Percentiles rank a stretch among this genome's conserved stretches.
phyloP scores from a whole-genome alignment of 2,329 filamentous ascomycete species.

The Aspergillus hiratsukae region DNA sequence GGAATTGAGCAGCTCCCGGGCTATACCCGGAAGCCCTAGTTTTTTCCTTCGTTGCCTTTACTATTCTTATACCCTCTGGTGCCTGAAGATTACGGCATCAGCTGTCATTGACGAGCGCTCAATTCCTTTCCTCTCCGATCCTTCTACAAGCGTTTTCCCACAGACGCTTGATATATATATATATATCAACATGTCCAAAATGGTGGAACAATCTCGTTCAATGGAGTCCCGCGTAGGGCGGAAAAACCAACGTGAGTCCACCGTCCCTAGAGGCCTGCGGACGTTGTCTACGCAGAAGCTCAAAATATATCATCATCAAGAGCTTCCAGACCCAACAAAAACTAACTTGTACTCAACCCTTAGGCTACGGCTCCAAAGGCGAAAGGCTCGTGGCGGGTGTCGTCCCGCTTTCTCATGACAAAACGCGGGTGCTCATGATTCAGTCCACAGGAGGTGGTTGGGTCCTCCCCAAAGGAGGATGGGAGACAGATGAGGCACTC shows the following conservation, averaged over 20 bases:
- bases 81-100: background rate
- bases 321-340: constrained; percentile 2
- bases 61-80: background rate
- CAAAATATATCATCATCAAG: background rate
- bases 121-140: background rate
- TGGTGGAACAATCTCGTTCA: constrained; percentile 40
- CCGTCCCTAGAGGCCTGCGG: constrained; percentile 7
- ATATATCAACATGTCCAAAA: constrained; percentile 12
- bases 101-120: background rate
- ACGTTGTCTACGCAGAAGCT: background rate
- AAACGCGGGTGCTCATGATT: constrained; percentile 83
- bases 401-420: constrained; percentile 82
- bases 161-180: constrained; percentile 1
- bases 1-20: background rate
- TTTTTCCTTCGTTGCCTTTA: constrained; percentile 6
- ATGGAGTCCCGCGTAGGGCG: constrained; percentile 47
- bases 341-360: constrained; percentile 16
- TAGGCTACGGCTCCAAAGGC: constrained; percentile 87
- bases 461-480: constrained; percentile 96
- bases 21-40: constrained; percentile 1
- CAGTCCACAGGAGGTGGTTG: constrained; percentile 89
- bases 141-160: background rate
- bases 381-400: constrained; percentile 94
- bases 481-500: constrained; percentile 90
- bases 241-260: constrained; percentile 47